Conservation (phyloP, 371 early-diverging fungal species). For the Mortierella sp. region DNA sequence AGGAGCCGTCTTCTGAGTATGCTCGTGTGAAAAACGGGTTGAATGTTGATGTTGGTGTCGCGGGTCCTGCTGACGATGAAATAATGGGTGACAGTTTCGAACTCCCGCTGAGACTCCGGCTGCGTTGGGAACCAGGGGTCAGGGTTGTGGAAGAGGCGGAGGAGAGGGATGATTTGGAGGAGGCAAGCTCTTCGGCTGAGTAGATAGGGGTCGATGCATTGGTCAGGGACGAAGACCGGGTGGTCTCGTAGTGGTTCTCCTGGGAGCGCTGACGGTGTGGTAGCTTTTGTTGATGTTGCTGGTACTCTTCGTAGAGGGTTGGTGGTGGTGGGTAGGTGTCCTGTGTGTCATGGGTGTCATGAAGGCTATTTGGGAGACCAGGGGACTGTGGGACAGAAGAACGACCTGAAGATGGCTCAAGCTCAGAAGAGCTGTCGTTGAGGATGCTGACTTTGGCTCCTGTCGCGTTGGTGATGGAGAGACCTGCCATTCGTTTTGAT, state of each 20-base stretch:
- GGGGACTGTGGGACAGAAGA: slow-evolving; percentile 7
- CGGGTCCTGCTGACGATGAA: slow-evolving; percentile 22
- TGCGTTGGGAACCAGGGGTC: slow-evolving; percentile 31
- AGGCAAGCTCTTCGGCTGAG: slow-evolving; percentile 30
- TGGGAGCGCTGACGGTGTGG: not conserved
- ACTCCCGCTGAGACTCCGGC: slow-evolving; percentile 52
- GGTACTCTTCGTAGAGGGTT: not conserved
- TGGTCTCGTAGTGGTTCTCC: slow-evolving; percentile 23
- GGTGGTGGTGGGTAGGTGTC: not conserved
- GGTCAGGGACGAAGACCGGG: slow-evolving; percentile 52
- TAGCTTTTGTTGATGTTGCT: slow-evolving; percentile 1
- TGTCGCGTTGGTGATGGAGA: slow-evolving; percentile 54
- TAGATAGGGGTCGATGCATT: slow-evolving; percentile 53
- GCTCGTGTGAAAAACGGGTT: slow-evolving; percentile 40
- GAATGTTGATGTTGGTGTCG: slow-evolving; percentile 40
- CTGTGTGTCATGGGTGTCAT: not conserved
- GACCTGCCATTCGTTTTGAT: slow-evolving; percentile 51
- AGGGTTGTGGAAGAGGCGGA: slow-evolving; percentile 5
- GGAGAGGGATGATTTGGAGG: slow-evolving; percentile 16
- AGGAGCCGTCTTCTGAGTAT: slow-evolving; percentile 47
- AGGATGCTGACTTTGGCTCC: slow-evolving; percentile 53
- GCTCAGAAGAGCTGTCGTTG: slow-evolving; percentile 32
- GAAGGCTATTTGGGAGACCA: not conserved
- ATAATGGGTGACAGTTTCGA: slow-evolving; percentile 22
- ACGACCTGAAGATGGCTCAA: not conserved